Conservation (phyloP, 345 rosid genomes). For the Bretschneidera sinensis region DNA sequence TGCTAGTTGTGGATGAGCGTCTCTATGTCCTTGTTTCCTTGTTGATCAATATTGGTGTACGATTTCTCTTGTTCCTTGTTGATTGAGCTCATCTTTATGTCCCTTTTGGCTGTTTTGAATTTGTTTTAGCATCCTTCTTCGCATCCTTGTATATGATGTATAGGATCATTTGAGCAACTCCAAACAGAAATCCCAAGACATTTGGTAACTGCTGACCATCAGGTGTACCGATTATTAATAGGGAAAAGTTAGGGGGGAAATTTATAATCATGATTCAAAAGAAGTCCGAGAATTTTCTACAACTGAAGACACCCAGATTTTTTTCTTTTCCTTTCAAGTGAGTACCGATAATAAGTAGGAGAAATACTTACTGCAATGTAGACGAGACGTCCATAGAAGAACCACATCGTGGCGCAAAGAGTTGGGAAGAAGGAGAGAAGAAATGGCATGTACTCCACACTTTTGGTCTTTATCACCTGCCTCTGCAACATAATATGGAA, state of each 20-base stretch:
- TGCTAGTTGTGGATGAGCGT: no score
- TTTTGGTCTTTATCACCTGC: slow-evolving; percentile 65
- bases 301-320: slow-evolving; percentile 10
- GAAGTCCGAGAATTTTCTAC: slow-evolving; percentile 21
- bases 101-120: slow-evolving; percentile 7
- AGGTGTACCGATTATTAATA: no score
- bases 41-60: no score
- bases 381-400: slow-evolving; percentile 69
- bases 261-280: slow-evolving; percentile 3
- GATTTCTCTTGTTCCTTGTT: no score
- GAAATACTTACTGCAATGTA: slow-evolving; percentile 67
- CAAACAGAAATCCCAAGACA: slow-evolving; percentile 66
- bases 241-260: no score
- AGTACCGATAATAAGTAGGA: background rate
- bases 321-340: no score
- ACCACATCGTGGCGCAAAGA: slow-evolving; percentile 77
- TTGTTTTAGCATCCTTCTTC: slow-evolving; percentile 15
- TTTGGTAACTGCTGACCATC: slow-evolving; percentile 57
- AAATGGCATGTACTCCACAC: slow-evolving; percentile 92
- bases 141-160: slow-evolving; percentile 53
- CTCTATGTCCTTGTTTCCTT: no score
- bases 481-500: slow-evolving; percentile 36
- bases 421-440: slow-evolving; percentile 63
- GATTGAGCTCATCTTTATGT: background rate
- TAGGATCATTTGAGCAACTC: slow-evolving; percentile 66